Conservation (phyloP, 2,329 filamentous ascomycete genomes). For the Venturia effusa region DNA sequence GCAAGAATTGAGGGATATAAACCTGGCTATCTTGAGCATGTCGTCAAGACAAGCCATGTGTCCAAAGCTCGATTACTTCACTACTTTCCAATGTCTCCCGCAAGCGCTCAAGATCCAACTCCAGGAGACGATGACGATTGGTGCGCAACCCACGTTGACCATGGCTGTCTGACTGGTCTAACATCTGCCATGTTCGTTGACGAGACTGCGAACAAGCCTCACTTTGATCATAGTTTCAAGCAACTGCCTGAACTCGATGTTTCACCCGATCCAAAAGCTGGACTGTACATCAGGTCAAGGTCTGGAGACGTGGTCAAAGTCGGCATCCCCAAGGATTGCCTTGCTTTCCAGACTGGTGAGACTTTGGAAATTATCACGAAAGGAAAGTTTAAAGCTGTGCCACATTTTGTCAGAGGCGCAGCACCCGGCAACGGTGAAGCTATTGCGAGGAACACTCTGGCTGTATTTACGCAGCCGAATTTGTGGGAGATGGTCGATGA, state of each 20-base stretch:
- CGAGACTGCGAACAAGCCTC: constrained; percentile 42
- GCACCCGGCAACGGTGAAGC: constrained; percentile 39
- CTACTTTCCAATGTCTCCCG: constrained; percentile 51
- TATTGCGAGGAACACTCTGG: constrained; percentile 64
- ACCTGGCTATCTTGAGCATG: constrained; percentile 68
- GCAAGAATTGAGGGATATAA: constrained; percentile 69
- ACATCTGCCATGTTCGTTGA: constrained; percentile 96
- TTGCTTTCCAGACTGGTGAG: constrained; percentile 94
- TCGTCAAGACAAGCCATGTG: constrained; percentile 74
- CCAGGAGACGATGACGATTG: constrained; percentile 65
- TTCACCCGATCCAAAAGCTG: constrained; percentile 74
- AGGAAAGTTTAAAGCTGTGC: constrained; percentile 88
- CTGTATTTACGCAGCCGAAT: constrained; percentile 96
- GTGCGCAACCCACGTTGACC: constrained; percentile 86
- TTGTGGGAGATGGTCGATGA: constrained; percentile 68
- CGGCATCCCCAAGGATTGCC: constrained; percentile 77
- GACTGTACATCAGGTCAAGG: constrained; percentile 88
- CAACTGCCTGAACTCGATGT: constrained; percentile 56
- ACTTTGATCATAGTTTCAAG: constrained; percentile 21
- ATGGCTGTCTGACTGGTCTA: constrained; percentile 85
- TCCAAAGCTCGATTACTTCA: constrained; percentile 88
- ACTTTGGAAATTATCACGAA: constrained; percentile 80
- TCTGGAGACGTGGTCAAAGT: constrained; percentile 79
- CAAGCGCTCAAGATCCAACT: constrained; percentile 12
- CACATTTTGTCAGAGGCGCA: constrained; percentile 84